phyloP scores from a whole-genome alignment of 768 basidiomycete genomes.

The Scleroderma citrinum region DNA sequence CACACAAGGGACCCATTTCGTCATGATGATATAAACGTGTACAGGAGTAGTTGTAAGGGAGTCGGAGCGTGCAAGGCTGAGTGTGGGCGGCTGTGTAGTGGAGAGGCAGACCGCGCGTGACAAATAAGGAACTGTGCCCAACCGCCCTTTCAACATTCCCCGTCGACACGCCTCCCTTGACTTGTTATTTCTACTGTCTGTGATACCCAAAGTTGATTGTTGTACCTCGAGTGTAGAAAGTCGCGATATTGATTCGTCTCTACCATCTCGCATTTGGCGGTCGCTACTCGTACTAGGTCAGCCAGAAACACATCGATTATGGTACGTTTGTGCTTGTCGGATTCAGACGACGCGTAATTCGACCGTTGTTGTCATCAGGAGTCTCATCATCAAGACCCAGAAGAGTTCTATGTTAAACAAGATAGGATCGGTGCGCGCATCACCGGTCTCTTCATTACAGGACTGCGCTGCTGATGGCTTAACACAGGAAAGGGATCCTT shows the following conservation, averaged over 20 bases:
- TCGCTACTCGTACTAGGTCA: not conserved
- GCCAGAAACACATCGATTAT: slow-evolving; percentile 8
- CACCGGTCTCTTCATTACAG: slow-evolving; percentile 5
- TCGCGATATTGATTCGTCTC: not conserved
- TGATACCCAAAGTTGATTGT: not conserved
- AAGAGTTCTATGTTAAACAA: slow-evolving; percentile 95
- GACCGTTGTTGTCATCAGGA: slow-evolving; percentile 39
- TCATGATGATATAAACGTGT: too few species aligned
- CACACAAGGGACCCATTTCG: too few species aligned
- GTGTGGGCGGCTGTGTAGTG: not conserved
- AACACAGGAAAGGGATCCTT: slow-evolving; percentile 91
- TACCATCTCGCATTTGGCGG: not conserved
- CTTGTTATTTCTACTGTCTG: slow-evolving; percentile 1
- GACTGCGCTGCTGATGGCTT: slow-evolving; percentile 13
- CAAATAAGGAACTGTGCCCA: slow-evolving; percentile 20
- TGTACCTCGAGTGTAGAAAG: not conserved
- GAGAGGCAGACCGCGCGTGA: slow-evolving; percentile 24
- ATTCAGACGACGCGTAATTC: slow-evolving; percentile 4
- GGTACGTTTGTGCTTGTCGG: slow-evolving; percentile 10
- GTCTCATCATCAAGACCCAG: slow-evolving; percentile 77
- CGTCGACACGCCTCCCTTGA: slow-evolving; percentile 8
- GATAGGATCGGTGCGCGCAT: slow-evolving; percentile 85
- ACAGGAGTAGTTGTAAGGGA: not conserved
- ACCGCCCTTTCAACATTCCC: slow-evolving; percentile 3
- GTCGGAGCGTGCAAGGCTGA: not conserved